Evolutionary conservation across 352 stramenopile species (phyloP).

Genomic region (Globisporangium megalacanthum): DNA sequence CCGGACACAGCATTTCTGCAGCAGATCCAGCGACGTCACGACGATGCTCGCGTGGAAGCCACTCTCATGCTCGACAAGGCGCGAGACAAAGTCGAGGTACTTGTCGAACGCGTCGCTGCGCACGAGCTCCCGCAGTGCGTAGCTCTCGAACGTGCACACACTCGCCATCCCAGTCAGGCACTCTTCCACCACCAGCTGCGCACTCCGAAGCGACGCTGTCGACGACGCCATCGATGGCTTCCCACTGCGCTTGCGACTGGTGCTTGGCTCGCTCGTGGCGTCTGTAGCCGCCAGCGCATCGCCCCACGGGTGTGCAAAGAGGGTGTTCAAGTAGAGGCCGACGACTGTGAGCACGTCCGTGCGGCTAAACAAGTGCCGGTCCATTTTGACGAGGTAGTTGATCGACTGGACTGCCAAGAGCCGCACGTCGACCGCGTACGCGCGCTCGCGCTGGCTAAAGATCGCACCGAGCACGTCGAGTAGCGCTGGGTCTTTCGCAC

Average conservation of each 20-base stretch:
- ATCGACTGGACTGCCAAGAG: conserved; percentile 73
- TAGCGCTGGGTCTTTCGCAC: conserved; percentile 56
- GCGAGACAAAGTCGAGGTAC: conserved; percentile 53
- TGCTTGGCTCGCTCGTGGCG: no score
- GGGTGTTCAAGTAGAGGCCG: conserved; percentile 40
- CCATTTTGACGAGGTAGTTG: conserved; percentile 85
- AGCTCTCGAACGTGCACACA: conserved; percentile 49
- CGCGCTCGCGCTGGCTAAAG: conserved; percentile 30
- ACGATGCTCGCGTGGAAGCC: conserved; percentile 61
- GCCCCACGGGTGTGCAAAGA: conserved; percentile 32
- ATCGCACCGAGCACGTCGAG: conserved; percentile 45
- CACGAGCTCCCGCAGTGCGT: conserved; percentile 50
- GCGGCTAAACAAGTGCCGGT: conserved; percentile 51
- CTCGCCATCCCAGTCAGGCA: conserved; percentile 67
- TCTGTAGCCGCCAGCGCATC: no score
- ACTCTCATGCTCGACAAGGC: conserved; percentile 24
- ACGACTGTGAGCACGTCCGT: conserved; percentile 42
- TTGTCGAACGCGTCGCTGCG: conserved; percentile 27
- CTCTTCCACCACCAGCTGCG: conserved; percentile 77
- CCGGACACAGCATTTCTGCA: conserved; percentile 71
- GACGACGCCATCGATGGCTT: not conserved
- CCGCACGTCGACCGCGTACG: conserved; percentile 40
- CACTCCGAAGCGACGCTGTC: conserved; percentile 19
- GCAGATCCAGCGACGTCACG: conserved; percentile 49
- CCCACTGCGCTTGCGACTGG: not conserved